Base-by-base conservation (phyloP, 73 alveolate genomes). In the Paraurostyla sp. region DNA sequence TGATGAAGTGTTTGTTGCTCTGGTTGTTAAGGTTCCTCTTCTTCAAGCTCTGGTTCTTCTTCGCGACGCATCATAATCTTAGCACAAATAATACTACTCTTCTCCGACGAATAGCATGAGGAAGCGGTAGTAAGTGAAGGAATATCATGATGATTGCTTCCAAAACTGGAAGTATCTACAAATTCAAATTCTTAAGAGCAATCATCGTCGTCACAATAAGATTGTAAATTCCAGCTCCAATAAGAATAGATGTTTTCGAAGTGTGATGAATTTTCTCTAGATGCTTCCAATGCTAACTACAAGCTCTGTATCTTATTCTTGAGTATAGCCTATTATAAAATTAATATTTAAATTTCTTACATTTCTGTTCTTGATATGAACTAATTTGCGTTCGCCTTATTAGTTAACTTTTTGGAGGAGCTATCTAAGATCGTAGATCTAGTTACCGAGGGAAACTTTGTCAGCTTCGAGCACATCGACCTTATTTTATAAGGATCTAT, bases 381-480 rank as follows among this genome's bases (percentile, higher is more conserved):
- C 48, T 18, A 73, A 3, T 73, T 49, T 73, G 35, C 51, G 11
- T 36, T 73, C 71, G 27, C 86, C 86, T 49, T 73, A 27, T 73
- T 73, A 13, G 71, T 73, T 73, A 32, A 73, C 86, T 45, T 48
- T 73, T 73, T 73, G 38, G 20, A 73, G 86, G 46, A 73, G 86
- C 30, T 43, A 27, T 73, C 86, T 73, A 13, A 73, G 59, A 50
- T 73, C 86, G 40, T 49, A 73, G 23, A 73, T 49, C 71, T 73
- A 27, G 71, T 73, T 73, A 6, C 32, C 86, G 6, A 40, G 43
- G 11, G 86, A 73, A 20, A 45, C 86, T 48, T 73, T 73, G n/a
- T 73, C 86, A 46, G 86, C 86, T 73, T 73, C 86, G 65, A 45
- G 71, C 52, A 25, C 46, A 50, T 73, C 86, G 2, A 73, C 71